Conservation (phyloP, 345 rosid genomes). For the Brassica rapa region DNA sequence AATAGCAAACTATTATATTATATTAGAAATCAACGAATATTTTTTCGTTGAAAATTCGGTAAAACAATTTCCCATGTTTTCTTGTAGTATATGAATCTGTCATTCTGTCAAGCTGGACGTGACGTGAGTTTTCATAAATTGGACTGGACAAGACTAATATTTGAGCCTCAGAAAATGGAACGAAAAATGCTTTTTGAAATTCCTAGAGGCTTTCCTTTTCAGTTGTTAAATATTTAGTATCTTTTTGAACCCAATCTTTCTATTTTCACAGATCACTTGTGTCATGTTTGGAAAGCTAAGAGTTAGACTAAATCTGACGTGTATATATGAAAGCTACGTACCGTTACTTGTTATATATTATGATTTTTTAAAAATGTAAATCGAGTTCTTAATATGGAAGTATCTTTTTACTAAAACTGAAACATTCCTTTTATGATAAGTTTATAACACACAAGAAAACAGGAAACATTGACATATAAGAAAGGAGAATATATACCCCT, state of each 20-base stretch:
- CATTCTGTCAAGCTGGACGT: slow-evolving; percentile 53
- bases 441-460: too few species aligned
- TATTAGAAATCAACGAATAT: neutral
- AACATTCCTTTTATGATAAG: too few species aligned
- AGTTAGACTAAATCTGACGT: too few species aligned
- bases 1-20: too few species aligned
- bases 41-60: neutral
- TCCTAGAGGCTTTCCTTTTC: neutral
- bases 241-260: neutral
- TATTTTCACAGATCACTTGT: neutral
- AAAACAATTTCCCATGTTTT: neutral
- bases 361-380: too few species aligned
- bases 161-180: slow-evolving; percentile 64
- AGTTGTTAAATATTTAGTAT: slow-evolving; percentile 34
- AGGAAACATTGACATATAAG: too few species aligned
- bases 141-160: slow-evolving; percentile 50
- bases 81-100: slow-evolving; percentile 45
- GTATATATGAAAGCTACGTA: too few species aligned
- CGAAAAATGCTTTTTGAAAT: slow-evolving; percentile 12
- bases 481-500: too few species aligned
- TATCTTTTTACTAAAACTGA: too few species aligned
- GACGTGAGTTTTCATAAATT: slow-evolving; percentile 53
- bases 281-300: neutral
- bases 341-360: too few species aligned
- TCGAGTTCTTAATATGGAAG: too few species aligned